Conservation (phyloP, 331 rosid genomes). For the Cydonia oblonga region DNA sequence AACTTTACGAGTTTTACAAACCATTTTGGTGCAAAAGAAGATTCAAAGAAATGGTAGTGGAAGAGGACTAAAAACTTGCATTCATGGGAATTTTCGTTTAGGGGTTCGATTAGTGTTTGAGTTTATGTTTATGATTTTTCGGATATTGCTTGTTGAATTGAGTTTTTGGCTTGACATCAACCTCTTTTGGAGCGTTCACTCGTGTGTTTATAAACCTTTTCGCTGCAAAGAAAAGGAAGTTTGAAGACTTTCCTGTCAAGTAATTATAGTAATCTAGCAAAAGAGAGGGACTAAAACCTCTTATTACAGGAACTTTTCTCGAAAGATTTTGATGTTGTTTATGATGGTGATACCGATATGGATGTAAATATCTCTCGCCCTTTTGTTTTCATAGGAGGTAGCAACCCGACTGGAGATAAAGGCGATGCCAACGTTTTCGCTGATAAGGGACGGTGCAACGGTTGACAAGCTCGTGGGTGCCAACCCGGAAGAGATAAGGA, state of each 20-base stretch:
- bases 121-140: neutral
- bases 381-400: conserved; percentile 47
- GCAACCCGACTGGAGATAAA: conserved; percentile 55
- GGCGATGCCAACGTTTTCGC: conserved; percentile 92
- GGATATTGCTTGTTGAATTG: neutral
- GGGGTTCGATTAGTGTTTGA: neutral
- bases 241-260: neutral
- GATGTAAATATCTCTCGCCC: neutral
- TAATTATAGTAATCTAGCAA: neutral
- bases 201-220: neutral
- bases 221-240: neutral
- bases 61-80: neutral
- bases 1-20: neutral
- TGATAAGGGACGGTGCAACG: conserved; percentile 44
- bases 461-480: conserved; percentile 78
- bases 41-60: neutral
- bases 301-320: too few species aligned
- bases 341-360: neutral
- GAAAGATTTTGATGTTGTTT: neutral
- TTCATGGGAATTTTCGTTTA: neutral
- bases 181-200: neutral
- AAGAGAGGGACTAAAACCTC: neutral
- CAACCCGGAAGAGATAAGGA: conserved; percentile 86
- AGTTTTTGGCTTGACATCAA: too few species aligned
- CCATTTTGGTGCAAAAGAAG: neutral